Evolutionary conservation across 2,329 filamentous ascomycete genomes (phyloP).

Genomic region (Xylaria digitata): DNA sequence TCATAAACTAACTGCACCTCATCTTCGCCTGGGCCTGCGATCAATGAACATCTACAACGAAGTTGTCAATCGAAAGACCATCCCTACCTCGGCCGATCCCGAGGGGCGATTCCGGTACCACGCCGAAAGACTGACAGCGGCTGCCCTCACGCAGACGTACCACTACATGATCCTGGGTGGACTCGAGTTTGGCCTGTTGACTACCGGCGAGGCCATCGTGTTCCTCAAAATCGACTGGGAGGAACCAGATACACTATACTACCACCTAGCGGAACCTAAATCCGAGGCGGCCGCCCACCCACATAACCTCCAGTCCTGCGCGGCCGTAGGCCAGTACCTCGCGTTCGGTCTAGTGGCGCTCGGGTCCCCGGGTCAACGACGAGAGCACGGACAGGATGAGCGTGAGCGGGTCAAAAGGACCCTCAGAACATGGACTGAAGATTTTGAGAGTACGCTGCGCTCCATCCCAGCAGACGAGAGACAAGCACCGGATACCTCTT

Average conservation of each 20-base stretch:
- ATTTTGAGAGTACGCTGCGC: conserved; percentile 44
- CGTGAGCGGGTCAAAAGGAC: conserved; percentile 22
- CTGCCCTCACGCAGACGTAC: conserved; percentile 60
- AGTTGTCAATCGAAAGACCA: conserved; percentile 47
- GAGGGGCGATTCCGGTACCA: conserved; percentile 31
- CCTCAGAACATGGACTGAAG: conserved; percentile 41
- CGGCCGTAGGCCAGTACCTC: conserved; percentile 49
- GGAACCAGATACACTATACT: conserved; percentile 47
- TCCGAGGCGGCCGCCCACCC: conserved; percentile 44
- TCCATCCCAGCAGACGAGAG: conserved; percentile 41
- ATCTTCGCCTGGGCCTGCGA: conserved; percentile 57
- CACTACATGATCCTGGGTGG: conserved; percentile 62
- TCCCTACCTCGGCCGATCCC: conserved; percentile 28
- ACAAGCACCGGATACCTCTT: conserved; percentile 27
- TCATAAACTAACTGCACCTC: conserved; percentile 57
- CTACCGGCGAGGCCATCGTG: conserved; percentile 57
- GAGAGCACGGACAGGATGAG: conserved; percentile 42
- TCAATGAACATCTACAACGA: conserved; percentile 56
- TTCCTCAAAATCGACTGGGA: conserved; percentile 55
- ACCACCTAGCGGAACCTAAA: conserved; percentile 49
- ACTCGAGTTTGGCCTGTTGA: conserved; percentile 57
- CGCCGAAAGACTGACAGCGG: conserved; percentile 40
- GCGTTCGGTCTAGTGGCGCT: conserved; percentile 49
- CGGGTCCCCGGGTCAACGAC: conserved; percentile 21
- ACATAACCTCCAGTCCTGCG: conserved; percentile 38